These are phyloP conservation scores for Luffa acutangula DNA, from an alignment of 306 rosid species.

Conservation along the genomic window DNA sequence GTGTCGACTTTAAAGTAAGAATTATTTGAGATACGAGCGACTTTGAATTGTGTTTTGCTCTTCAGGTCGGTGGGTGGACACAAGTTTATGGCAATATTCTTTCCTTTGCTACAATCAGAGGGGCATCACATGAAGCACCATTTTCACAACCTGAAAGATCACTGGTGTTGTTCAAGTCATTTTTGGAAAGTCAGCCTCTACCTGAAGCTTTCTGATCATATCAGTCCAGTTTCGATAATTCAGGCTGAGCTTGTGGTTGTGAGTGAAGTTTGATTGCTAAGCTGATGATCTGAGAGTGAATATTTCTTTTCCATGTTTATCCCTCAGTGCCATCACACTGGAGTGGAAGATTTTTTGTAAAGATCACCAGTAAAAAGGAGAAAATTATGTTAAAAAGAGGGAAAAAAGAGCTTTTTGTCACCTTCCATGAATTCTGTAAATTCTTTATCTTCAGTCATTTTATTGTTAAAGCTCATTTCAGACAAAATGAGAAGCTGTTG, in stretches of 20 bases:
- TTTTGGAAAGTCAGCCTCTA: conserved; percentile 50
- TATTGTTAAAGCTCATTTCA: background rate
- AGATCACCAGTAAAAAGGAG: conserved; percentile 15
- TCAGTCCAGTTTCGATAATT: conserved; percentile 11
- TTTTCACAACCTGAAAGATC: conserved; percentile 96
- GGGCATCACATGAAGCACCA: conserved; percentile 94
- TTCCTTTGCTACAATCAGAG: conserved; percentile 87
- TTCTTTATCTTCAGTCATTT: background rate
- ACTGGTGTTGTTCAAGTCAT: conserved; percentile 64
- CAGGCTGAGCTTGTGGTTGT: conserved; percentile 27
- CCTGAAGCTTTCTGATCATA: conserved; percentile 46
- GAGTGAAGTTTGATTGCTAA: conserved; percentile 26
- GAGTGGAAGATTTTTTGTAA: conserved; percentile 28
- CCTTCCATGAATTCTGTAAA: conserved; percentile 1
- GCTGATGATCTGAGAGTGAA: conserved; percentile 16
- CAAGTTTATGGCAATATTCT: conserved; percentile 80
- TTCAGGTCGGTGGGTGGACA: conserved; percentile 98
- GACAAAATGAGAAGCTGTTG: background rate
- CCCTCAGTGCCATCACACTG: conserved; percentile 17
- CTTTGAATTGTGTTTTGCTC: background rate
- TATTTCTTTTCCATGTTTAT: conserved; percentile 23
- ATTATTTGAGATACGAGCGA: background rate
- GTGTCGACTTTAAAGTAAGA: background rate
- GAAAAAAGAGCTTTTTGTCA: background rate
- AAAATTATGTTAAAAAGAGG: background rate